Evolutionary conservation across 2,329 filamentous ascomycete species (phyloP), one percentile per base, ranked within the genome.

Genomic region (Verticillium dahliae): DNA sequence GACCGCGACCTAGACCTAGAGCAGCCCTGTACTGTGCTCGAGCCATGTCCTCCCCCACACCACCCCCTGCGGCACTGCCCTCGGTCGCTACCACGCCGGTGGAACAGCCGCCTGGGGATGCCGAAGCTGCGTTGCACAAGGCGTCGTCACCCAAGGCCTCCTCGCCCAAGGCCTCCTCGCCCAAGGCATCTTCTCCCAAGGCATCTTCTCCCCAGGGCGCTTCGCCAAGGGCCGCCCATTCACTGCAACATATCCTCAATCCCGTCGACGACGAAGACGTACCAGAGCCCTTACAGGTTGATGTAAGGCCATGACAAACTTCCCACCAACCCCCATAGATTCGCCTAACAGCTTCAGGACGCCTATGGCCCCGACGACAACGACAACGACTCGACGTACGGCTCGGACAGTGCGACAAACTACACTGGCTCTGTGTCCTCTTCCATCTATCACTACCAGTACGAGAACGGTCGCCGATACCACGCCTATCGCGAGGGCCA

Each of bases 381-480:
- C 55, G 64, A 67, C 38, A 62, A 56, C 27, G 75, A 76, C 64
- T 77, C 74, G 15, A 69, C 73, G 14, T 75, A 76, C 62, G 70
- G 65, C 34, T 74, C 72, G 11, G 72, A 75, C 6, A 62, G 63
- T 33, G 72, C 67, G 2, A 70, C 71, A 4, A 58, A 65, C n/a
- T 69, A 69, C 59, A 76, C 73, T 0, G 69, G 66, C 13, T 74
- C 72, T 18, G 66, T 81, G 56, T 73, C 74, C 4, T 80, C 78
- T 11, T 78, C 77, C 62, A 75, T 80, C 56, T 74, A 70, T 62
- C 66, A 65, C 33, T 81, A 79, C 65, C 70, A 74, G 37, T 80
- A 77, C 65, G 77, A 81, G 61, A 76, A 81, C 58, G 80, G 80
- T 3, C 74, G 81, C 0, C 72, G 79, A 4, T 84, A 83, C 58